phyloP scores from a whole-genome alignment of 2,329 filamentous ascomycete genomes.

The Aureobasidium sp. region DNA sequence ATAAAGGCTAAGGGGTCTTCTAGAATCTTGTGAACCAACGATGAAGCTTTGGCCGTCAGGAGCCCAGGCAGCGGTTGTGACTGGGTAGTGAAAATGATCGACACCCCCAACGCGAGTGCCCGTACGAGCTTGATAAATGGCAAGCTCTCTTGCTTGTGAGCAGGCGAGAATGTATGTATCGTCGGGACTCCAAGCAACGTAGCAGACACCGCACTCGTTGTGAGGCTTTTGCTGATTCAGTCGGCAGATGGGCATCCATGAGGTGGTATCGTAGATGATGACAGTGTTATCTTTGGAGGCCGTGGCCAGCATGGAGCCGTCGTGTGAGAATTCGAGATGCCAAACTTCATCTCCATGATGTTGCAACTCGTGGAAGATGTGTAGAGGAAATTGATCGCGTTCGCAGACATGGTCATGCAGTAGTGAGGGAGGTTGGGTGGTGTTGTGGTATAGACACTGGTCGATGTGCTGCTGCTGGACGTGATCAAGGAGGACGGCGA shows the following conservation, averaged over 20 bases:
- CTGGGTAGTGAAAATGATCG: constrained; percentile 69
- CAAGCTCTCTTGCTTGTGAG: constrained; percentile 36
- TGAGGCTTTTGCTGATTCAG: constrained; percentile 51
- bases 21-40: constrained; percentile 66
- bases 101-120: constrained; percentile 59
- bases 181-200: constrained; percentile 87
- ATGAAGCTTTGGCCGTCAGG: constrained; percentile 71
- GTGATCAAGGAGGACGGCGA: constrained; percentile 73
- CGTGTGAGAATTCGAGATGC: constrained; percentile 84
- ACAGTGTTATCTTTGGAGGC: constrained; percentile 70
- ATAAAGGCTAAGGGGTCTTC: constrained; percentile 56
- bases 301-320: constrained; percentile 75
- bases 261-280: constrained; percentile 72
- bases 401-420: constrained; percentile 87
- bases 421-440: constrained; percentile 67
- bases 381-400: constrained; percentile 68
- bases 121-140: constrained; percentile 33
- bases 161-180: constrained; percentile 81
- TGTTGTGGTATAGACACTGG: constrained; percentile 84
- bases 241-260: constrained; percentile 57
- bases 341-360: constrained; percentile 80
- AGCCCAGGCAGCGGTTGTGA: constrained; percentile 86
- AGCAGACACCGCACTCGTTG: constrained; percentile 56
- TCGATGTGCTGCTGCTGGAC: constrained; percentile 79
- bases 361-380: constrained; percentile 61